These are phyloP conservation scores for Stylonectria norvegica DNA, from an alignment of 2,329 filamentous ascomycete genomes.

Conservation along the genomic window DNA sequence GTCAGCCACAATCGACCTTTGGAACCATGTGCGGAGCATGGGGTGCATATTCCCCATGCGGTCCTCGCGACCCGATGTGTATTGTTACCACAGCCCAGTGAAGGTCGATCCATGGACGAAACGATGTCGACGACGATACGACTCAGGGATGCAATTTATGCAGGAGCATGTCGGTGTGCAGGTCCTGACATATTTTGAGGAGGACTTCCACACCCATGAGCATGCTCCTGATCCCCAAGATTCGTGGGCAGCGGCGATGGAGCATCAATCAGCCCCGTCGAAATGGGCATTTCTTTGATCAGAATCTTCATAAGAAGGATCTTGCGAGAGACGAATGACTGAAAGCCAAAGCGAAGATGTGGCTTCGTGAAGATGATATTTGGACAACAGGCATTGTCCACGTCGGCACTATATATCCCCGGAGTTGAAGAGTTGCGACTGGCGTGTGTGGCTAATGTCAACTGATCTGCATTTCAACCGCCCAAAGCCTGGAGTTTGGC, in stretches of 20 bases:
- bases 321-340: too few relatives aligned
- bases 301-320: too few relatives aligned
- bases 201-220: constrained; percentile 41
- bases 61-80: constrained; percentile 37
- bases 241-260: constrained; percentile 37
- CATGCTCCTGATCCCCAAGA: constrained; percentile 38
- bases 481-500: constrained; percentile 24
- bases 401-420: constrained; percentile 15
- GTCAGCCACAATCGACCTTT: constrained; percentile 36
- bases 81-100: constrained; percentile 43
- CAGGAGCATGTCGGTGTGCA: constrained; percentile 38
- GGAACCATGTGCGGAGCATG: constrained; percentile 34
- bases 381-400: constrained; percentile 8
- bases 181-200: constrained; percentile 41
- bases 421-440: constrained; percentile 5
- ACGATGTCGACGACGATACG: constrained; percentile 41
- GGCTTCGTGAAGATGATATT: constrained; percentile 10
- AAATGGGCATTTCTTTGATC: constrained; percentile 35
- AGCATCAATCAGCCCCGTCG: constrained; percentile 22
- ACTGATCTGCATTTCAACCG: constrained; percentile 11
- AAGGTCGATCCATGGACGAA: constrained; percentile 44
- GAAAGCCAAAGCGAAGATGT: too few relatives aligned
- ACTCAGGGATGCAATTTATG: constrained; percentile 35
- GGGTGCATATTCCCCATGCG: constrained; percentile 36
- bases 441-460: constrained; percentile 6